A percentile compares a stretch with the other conserved stretches of the same genome.
Conservation (phyloP, 2,329 filamentous ascomycete species). For the Ilyonectria sp. region DNA sequence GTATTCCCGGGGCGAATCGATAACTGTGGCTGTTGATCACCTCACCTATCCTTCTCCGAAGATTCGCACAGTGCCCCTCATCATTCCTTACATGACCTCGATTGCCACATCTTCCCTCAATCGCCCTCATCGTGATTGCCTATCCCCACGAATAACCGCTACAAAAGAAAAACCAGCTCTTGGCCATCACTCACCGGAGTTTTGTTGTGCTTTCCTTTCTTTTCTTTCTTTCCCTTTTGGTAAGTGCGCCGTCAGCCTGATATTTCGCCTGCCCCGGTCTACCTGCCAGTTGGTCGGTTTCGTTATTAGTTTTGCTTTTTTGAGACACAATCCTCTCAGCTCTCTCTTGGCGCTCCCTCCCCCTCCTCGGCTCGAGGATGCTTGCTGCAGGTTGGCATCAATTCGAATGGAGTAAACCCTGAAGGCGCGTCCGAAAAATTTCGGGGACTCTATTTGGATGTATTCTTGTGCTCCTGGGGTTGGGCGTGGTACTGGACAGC, state of each 20-base stretch:
- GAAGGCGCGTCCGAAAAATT: constrained; percentile 36
- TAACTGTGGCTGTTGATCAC: not conserved
- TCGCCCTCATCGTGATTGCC: not conserved
- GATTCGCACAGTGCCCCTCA: not conserved
- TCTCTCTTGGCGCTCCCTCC: not conserved
- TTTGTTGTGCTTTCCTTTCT: not conserved
- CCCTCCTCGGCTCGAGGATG: not conserved
- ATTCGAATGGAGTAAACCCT: constrained; percentile 1
- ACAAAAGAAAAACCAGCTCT: constrained; percentile 5
- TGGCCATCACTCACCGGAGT: not conserved
- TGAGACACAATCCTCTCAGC: constrained; percentile 1
- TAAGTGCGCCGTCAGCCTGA: not conserved
- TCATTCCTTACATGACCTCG: not conserved
- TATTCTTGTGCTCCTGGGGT: constrained; percentile 25
- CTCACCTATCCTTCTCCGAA: not conserved
- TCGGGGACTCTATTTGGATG: constrained; percentile 38
- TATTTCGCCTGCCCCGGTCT: not conserved
- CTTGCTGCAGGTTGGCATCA: not conserved
- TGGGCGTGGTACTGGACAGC: not conserved
- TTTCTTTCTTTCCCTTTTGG: constrained; percentile 1
- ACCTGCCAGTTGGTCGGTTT: not conserved
- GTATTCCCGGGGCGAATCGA: not conserved
- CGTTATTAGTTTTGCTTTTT: constrained; percentile 1
- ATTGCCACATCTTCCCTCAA: not conserved
- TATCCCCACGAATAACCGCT: constrained; percentile 1